Base-by-base conservation (phyloP, 1,139 yeast species). In the Geotrichum phurueaensis region DNA sequence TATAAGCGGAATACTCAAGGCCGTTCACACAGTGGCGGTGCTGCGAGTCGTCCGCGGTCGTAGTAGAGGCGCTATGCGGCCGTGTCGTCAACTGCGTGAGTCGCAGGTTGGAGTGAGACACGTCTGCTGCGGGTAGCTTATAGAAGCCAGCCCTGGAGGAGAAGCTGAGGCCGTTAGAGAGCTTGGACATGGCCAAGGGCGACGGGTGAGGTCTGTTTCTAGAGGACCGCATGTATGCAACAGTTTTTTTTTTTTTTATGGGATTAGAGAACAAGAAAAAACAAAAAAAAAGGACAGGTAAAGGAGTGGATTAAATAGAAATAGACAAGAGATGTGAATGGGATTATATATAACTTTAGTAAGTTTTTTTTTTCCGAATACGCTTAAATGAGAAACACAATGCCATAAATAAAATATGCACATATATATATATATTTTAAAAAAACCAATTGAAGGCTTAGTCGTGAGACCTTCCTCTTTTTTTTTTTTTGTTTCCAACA, bases 81-180 rank as follows among this genome's bases (percentile, higher is more conserved):
- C 47, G n/a, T 5, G 47, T 39, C 7, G 47, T 39, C 20, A 39
- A 18, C 47, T 20, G 47, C 20, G 47, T 39, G 9, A 39, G 22
- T 18, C 18, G 47, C n/a, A 39, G 47, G 18, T n/a, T n/a, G 18
- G 47, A n/a, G 22, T 39, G 47, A 39, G 47, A 39, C 20, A 39
- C 20, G 20, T 18, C 47, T 39, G 20, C 20, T 20, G 1, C 18
- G n/a, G 47, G 47, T 22, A 39, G 47, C 47, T 39, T 39, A 22
- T 39, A 39, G 9, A 39, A 39, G 20, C 47, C 47, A 27, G 51
- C 43, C 29, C 13, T 58, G 9, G 20, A 48, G 29, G 54, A 49
- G 27, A 58, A 58, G 6, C 53, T 51, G 48, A 58, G 53, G 2
- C 60, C 60, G 31, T 58, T 58, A 12, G 60, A 58, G 31, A 58